Percentiles rank a stretch among this genome's conserved stretches.
Conservation (phyloP, 129 eudicot species). For the Flaveria linearis region DNA sequence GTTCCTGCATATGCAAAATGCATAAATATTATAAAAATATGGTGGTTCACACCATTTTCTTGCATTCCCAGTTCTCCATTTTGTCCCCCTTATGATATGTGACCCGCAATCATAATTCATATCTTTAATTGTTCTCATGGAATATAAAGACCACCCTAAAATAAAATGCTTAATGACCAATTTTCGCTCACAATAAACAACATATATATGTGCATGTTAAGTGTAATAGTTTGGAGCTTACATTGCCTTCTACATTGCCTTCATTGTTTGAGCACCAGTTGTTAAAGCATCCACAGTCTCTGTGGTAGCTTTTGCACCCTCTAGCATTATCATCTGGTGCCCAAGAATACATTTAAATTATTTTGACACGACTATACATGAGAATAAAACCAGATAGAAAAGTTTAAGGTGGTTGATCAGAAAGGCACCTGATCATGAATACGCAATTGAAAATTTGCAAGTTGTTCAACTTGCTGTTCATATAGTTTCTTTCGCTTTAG, state of each 20-base stretch:
- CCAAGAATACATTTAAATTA: background rate
- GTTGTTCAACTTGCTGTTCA: slow-evolving; percentile 56
- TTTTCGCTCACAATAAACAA: background rate
- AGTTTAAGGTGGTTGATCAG: background rate
- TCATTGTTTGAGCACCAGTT: slow-evolving; percentile 58
- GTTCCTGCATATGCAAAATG: slow-evolving; percentile 31
- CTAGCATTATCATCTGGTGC: slow-evolving; percentile 43
- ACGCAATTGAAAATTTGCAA: slow-evolving; percentile 51
- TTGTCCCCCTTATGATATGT: background rate
- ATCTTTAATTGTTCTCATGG: slow-evolving; percentile 8
- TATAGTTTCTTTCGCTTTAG: slow-evolving; percentile 45
- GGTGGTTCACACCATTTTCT: background rate
- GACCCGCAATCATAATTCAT: slow-evolving; percentile 1
- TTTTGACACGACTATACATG: background rate
- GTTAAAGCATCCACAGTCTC: slow-evolving; percentile 52
- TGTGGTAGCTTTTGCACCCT: slow-evolving; percentile 57
- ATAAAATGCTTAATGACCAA: background rate
- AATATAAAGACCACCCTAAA: background rate
- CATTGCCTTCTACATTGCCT: slow-evolving; percentile 48
- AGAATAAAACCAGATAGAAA: slow-evolving; percentile 13
- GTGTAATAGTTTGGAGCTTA: slow-evolving; percentile 20
- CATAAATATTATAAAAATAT: slow-evolving; percentile 2
- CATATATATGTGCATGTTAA: background rate
- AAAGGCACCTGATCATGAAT: slow-evolving; percentile 55
- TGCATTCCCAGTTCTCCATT: slow-evolving; percentile 2